A percentile compares a stretch with the other conserved stretches of the same genome.
These are phyloP conservation scores for Leishmania aethiopica DNA, from an alignment of 208 protist genomes.

Conservation along the genomic window DNA sequence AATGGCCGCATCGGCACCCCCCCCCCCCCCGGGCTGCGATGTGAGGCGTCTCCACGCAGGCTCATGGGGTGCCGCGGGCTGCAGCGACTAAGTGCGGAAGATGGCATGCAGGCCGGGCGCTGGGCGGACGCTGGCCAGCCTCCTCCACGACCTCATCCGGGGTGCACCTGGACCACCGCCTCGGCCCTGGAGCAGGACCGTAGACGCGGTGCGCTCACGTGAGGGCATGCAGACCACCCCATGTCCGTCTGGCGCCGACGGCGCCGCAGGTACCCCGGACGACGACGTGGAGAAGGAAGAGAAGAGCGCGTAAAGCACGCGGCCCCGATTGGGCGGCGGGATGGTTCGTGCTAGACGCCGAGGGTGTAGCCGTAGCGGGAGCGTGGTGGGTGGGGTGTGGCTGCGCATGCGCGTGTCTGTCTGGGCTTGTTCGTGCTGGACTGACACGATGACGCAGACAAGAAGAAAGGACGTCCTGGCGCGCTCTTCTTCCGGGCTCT, in stretches of 20 bases:
- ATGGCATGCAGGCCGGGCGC: not conserved
- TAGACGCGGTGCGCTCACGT: not conserved
- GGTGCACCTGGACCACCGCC: not conserved
- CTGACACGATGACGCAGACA: not conserved
- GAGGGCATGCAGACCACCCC: not conserved
- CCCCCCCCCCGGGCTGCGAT: not conserved
- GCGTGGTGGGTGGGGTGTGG: not conserved
- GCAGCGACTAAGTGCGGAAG: not conserved
- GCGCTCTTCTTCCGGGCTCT: no score
- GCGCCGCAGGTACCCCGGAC: not conserved
- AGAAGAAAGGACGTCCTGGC: no score
- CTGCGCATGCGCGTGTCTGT: not conserved
- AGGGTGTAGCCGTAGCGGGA: not conserved
- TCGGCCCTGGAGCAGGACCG: not conserved
- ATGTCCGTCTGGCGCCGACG: not conserved
- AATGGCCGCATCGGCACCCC: not conserved
- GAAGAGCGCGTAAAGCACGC: not conserved
- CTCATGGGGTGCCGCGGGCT: not conserved
- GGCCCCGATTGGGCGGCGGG: not conserved
- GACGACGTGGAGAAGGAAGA: not conserved
- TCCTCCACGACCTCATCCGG: not conserved
- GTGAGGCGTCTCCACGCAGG: not conserved
- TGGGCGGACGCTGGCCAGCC: not conserved
- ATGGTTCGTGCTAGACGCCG: not conserved
- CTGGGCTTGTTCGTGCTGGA: not conserved